These are phyloP conservation scores for Dactylellina haptotyla DNA, from an alignment of 2,329 filamentous ascomycete species.

Conservation along the genomic window DNA sequence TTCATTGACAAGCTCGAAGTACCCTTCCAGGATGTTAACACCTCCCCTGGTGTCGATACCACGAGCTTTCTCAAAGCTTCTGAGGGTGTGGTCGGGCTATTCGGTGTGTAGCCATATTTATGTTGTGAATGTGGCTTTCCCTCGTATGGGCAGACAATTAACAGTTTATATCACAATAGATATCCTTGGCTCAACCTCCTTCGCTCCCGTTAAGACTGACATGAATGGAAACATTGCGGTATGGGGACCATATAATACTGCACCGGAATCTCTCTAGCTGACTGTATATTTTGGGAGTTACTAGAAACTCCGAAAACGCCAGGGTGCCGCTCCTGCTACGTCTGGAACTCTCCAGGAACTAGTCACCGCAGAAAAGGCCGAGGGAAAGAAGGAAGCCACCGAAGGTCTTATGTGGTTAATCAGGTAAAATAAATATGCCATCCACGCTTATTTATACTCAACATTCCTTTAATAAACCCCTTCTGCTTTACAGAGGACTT, in stretches of 20 bases:
- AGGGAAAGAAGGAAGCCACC: conserved; percentile 79
- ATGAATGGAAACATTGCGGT: conserved; percentile 93
- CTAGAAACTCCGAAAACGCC: conserved; percentile 88
- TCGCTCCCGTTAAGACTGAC: conserved; percentile 89
- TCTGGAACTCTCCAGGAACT: conserved; percentile 88
- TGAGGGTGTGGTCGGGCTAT: conserved; percentile 85
- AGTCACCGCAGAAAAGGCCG: conserved; percentile 83
- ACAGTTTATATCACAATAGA: conserved; percentile 63
- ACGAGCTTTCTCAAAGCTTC: conserved; percentile 89
- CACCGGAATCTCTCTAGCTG: too few relatives aligned
- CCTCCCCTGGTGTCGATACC: conserved; percentile 78
- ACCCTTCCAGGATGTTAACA: conserved; percentile 84
- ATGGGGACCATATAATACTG: conserved; percentile 50
- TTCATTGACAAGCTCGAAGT: conserved; percentile 79
- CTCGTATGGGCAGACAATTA: background rate
- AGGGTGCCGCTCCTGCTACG: conserved; percentile 78
- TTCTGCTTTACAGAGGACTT: conserved; percentile 72
- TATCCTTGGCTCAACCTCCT: conserved; percentile 76
- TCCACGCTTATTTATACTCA: conserved; percentile 56
- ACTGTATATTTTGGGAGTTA: background rate
- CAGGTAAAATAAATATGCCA: conserved; percentile 13
- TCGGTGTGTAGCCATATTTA: conserved; percentile 69
- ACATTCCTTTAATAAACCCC: background rate
- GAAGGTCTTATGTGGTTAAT: conserved; percentile 84
- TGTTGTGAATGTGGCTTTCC: background rate